Evolutionary conservation across 2,329 filamentous ascomycete genomes (phyloP).

Genomic region (Nemania abortiva): DNA sequence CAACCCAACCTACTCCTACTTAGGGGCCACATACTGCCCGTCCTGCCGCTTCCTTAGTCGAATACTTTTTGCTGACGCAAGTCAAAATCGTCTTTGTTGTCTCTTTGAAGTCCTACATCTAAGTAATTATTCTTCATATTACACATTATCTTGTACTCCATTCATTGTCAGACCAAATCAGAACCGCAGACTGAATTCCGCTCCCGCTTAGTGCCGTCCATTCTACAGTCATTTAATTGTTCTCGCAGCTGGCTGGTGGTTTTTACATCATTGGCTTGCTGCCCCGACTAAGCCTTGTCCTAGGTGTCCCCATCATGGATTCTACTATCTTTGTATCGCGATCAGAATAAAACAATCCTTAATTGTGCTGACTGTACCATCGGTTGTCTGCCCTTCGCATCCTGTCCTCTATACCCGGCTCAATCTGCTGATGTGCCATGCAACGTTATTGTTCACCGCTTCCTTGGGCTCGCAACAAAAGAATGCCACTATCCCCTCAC

Average conservation of each 20-base stretch:
- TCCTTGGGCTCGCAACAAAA: slow-evolving; percentile 11
- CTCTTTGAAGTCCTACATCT: neutral
- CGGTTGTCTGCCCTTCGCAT: neutral
- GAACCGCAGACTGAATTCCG: neutral
- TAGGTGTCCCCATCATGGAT: neutral
- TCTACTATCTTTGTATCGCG: neutral
- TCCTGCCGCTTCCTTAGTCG: neutral
- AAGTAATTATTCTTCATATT: neutral
- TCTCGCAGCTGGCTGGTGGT: neutral
- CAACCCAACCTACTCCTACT: neutral
- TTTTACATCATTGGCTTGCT: neutral
- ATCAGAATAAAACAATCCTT: neutral
- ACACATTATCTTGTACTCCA: neutral
- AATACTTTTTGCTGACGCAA: neutral
- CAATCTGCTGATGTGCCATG: neutral
- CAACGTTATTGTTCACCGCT: neutral
- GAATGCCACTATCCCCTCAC: slow-evolving; percentile 8
- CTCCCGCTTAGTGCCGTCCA: neutral
- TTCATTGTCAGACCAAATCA: neutral
- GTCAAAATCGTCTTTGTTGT: neutral
- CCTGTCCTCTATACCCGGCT: neutral
- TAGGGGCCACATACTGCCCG: too few relatives aligned
- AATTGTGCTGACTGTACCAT: neutral
- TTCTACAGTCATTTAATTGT: neutral
- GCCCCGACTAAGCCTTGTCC: neutral